Base-by-base conservation (phyloP, 164 flowering plant species). In the Hamamelis virginiana region DNA sequence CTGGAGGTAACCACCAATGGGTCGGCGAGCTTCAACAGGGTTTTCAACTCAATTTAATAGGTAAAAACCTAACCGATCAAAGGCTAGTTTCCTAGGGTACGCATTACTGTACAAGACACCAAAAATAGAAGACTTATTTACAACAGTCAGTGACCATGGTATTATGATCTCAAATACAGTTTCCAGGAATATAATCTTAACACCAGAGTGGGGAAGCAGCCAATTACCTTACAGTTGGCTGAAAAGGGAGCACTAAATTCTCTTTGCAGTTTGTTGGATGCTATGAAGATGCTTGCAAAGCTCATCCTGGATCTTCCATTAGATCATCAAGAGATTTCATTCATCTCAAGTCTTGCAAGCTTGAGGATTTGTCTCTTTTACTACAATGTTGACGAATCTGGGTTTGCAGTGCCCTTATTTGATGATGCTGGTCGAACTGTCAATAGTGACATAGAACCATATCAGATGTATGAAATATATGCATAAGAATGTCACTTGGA, bases 361-460 rank as follows among this genome's bases (percentile, higher is more conserved):
- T 58, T 22, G 64, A 66, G 56, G 69, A 67, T 48, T 26, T 59
- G 41, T 56, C 70, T 25, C 47, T 64, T 26, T 22, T 47, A 15
- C 63, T 56, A 21, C 15, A 43, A 15, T 52, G 28, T 15, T 23
- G 51, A 62, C 0, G 48, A 47, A 33, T 59, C 50, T 19, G 48
- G 53, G 61, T 64, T 73, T 72, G 75, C 51, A 62, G 52, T 53
- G 65, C 46, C 48, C 60, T 43, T 38, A 71, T 44, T n/a, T 67
- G 77, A 60, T 27, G 79, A 45, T 68, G 69, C 45, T 52, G 46
- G 50, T 56, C 60, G 65, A 78, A 38, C 79, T 75, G 79, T 68
- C 27, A 64, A 48, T 50, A 68, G n/a, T 26, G 46, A 57, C 15
- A 68, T n/a, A 67, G 13, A 25, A 46, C 43, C 27, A 61, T n/a